A percentile compares a stretch with the other conserved stretches of the same genome.
Conservation (phyloP, 2,329 filamentous ascomycete species). For the Phaeosphaeriaceae sp. region DNA sequence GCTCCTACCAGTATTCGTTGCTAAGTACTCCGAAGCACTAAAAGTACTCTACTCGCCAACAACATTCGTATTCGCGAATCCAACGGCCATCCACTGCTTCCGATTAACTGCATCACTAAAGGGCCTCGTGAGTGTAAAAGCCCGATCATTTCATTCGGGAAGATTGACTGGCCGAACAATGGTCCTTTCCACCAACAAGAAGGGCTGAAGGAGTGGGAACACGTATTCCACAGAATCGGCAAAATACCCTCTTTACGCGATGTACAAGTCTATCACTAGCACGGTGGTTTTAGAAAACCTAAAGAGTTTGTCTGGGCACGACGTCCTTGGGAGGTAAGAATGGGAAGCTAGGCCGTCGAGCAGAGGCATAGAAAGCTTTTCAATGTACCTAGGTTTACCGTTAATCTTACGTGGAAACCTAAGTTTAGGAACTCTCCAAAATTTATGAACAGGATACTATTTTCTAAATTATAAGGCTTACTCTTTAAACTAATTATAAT, state of each 20-base stretch:
- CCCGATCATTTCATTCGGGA: constrained; percentile 12
- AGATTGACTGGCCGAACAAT: constrained; percentile 6
- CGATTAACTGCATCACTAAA: constrained; percentile 10
- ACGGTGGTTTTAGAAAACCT: constrained; percentile 1
- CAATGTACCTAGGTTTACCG: constrained; percentile 9
- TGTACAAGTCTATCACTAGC: constrained; percentile 7
- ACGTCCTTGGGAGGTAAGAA: constrained; percentile 8
- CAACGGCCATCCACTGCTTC: constrained; percentile 10
- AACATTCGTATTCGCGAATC: constrained; percentile 13
- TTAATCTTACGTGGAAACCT: constrained; percentile 12
- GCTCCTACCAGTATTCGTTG: constrained; percentile 4
- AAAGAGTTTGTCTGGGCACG: constrained; percentile 3
- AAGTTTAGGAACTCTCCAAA: too few relatives aligned
- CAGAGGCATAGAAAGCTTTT: constrained; percentile 12
- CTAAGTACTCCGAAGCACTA: constrained; percentile 12
- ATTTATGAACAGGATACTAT: too few relatives aligned
- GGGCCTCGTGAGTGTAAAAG: constrained; percentile 9
- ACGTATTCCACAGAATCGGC: constrained; percentile 6
- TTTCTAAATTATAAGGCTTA: too few relatives aligned
- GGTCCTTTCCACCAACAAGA: constrained; percentile 2
- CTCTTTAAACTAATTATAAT: too few relatives aligned
- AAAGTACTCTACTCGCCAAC: constrained; percentile 13
- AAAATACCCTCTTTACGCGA: constrained; percentile 8
- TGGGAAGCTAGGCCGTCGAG: constrained; percentile 4
- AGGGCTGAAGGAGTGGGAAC: constrained; percentile 1